Conservation (phyloP, 1,139 yeast genomes). For the Suhomyces choctaworum region DNA sequence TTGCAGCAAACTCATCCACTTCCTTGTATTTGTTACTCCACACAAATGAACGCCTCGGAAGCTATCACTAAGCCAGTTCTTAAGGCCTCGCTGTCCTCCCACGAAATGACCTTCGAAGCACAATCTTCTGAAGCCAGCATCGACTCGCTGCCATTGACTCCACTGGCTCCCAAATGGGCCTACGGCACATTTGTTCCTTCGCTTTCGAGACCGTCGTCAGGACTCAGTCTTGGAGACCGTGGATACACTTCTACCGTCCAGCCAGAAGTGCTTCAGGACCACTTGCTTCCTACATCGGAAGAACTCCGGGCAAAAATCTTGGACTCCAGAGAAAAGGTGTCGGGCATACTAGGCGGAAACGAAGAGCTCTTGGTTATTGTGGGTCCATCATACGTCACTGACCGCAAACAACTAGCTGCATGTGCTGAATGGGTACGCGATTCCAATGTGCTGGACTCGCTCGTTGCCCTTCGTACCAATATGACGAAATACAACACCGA, state of each 20-base stretch:
- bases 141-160: not conserved
- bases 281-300: constrained; percentile 36
- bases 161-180: constrained; percentile 9
- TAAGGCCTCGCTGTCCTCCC: not conserved
- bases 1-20: too few species aligned
- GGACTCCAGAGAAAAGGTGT: constrained; percentile 19
- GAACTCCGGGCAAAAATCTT: constrained; percentile 30
- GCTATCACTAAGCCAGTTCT: not conserved
- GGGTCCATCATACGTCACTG: constrained; percentile 38
- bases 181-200: constrained; percentile 6
- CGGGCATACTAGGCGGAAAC: constrained; percentile 15
- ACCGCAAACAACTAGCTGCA: constrained; percentile 32
- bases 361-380: constrained; percentile 33
- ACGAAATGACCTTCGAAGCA: constrained; percentile 2
- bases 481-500: constrained; percentile 28
- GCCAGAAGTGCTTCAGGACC: constrained; percentile 48
- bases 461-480: constrained; percentile 32
- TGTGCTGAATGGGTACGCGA: constrained; percentile 46
- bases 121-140: not conserved
- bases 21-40: too few species aligned
- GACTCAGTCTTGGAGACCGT: constrained; percentile 26
- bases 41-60: not conserved
- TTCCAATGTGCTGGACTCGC: constrained; percentile 5
- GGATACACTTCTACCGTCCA: constrained; percentile 25
- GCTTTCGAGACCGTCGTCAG: constrained; percentile 18